Percentiles rank a stretch among this genome's conserved stretches.
Conservation (phyloP, 2,329 filamentous ascomycete species). For the Cordyceps farinosa region DNA sequence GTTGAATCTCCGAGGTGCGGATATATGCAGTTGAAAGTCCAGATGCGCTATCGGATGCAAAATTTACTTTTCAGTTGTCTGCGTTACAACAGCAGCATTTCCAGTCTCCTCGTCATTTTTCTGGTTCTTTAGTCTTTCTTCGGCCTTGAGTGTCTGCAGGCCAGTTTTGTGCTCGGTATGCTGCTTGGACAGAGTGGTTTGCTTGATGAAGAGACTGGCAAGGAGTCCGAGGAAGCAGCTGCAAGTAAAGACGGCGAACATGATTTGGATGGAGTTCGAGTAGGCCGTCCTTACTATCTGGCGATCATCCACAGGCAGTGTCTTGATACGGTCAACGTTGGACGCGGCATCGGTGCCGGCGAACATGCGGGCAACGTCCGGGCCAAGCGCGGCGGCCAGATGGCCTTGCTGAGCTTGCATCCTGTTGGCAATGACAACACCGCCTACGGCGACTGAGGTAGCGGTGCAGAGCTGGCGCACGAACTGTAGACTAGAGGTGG, state of each 20-base stretch:
- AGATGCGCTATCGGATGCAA: not conserved
- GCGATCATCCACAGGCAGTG: slow-evolving; percentile 45
- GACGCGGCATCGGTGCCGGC: slow-evolving; percentile 59
- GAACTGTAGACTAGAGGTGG: slow-evolving; percentile 64
- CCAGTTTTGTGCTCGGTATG: slow-evolving; percentile 59
- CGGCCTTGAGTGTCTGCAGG: slow-evolving; percentile 39
- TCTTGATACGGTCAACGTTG: slow-evolving; percentile 55
- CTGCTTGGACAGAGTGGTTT: slow-evolving; percentile 50
- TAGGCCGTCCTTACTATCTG: slow-evolving; percentile 44
- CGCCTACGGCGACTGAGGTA: slow-evolving; percentile 67
- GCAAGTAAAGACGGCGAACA: slow-evolving; percentile 56
- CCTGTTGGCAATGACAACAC: slow-evolving; percentile 75
- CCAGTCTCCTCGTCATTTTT: slow-evolving; percentile 11
- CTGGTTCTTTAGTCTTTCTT: slow-evolving; percentile 15
- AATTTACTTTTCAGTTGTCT: slow-evolving; percentile 2
- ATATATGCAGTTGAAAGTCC: not conserved
- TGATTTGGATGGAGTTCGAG: slow-evolving; percentile 47
- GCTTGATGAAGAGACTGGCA: slow-evolving; percentile 45
- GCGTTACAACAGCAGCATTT: not conserved
- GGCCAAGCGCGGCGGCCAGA: slow-evolving; percentile 49
- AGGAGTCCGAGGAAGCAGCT: slow-evolving; percentile 47
- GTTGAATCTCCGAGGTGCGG: not conserved
- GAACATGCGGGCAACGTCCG: slow-evolving; percentile 47
- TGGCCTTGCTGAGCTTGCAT: slow-evolving; percentile 55
- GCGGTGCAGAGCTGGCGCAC: slow-evolving; percentile 66